Base-by-base conservation (phyloP, 306 rosid genomes). In the Abrus pulchellus region DNA sequence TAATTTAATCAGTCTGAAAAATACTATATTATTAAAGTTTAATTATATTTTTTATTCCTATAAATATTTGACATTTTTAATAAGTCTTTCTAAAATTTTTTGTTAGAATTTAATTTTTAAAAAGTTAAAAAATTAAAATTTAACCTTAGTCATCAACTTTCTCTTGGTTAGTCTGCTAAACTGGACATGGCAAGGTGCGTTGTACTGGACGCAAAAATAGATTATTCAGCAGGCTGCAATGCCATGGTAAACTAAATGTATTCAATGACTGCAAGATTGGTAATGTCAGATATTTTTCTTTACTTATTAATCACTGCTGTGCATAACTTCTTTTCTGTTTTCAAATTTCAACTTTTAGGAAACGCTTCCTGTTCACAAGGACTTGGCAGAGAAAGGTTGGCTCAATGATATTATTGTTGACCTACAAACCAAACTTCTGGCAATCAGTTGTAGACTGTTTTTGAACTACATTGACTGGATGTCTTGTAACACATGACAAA, bases 221-320 rank as follows among this genome's bases (percentile, higher is more conserved):
- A 96, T 87, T 96, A 96, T 85, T 98, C 99, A 74, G 92, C 99
- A 73, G 97, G 94, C 78, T 96, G 99, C 80, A 96, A 96, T 88
- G 99, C 99, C 74, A 90, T 96, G 99, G 99, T 96, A 96, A 84
- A 63, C 61, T 66, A 67, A 78, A 53, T 52, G 30, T 48, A 45
- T 54, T 20, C 36, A 47, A 57, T 64, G 54, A 62, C 45, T 47
- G 57, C 85, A 52, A 61, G 34, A 59, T 52, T 54, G 61, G 54
- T 52, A 27, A 65, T 12, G 3, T 38, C 64, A 36, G 40, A 4
- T 32, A 43, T 30, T 76, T 76, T 63, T 48, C 64, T 47, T 75
- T 49, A 43, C 52, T 69, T 29, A 70, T 55, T 72, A 38, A 62
- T 80, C 72, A 75, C 41, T 53, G 30, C 56, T 66, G 36, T 66